Percentiles rank a stretch among this genome's conserved stretches.
Evolutionary conservation across 2,329 filamentous ascomycete genomes (phyloP).

Genomic region (Paraconiothyrium sp.): DNA sequence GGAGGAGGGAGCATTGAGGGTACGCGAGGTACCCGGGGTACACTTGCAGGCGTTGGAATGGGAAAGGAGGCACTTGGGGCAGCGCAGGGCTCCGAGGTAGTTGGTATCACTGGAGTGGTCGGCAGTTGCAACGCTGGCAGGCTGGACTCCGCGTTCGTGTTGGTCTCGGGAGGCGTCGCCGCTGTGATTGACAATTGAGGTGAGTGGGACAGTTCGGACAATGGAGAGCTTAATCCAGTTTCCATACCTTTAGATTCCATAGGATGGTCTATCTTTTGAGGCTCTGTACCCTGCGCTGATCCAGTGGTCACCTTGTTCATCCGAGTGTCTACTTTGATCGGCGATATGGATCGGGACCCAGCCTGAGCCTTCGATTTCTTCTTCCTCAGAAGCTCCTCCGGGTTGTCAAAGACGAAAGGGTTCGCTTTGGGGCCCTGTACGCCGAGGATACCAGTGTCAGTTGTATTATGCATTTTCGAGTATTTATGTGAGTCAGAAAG

Average conservation of each 20-base stretch:
- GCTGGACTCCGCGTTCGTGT: not conserved
- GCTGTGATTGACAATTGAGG: not conserved
- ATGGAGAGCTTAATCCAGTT: conserved; percentile 10
- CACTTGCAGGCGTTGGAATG: not conserved
- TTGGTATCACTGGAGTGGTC: not conserved
- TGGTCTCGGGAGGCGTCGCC: not conserved
- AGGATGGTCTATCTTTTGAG: not conserved
- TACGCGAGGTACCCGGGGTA: not conserved
- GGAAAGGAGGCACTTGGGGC: not conserved
- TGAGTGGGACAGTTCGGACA: conserved; percentile 17
- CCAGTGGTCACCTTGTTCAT: not conserved
- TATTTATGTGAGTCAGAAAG: not conserved
- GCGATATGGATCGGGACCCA: not conserved
- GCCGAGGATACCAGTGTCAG: conserved; percentile 17
- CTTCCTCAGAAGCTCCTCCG: conserved; percentile 32
- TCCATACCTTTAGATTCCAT: not conserved
- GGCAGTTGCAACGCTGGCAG: not conserved
- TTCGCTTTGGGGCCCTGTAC: conserved; percentile 33
- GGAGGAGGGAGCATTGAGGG: not conserved
- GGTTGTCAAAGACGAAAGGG: conserved; percentile 29
- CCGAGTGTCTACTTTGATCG: conserved; percentile 1
- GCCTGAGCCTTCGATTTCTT: conserved; percentile 1
- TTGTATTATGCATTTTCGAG: conserved; percentile 12
- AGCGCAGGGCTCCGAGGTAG: not conserved
- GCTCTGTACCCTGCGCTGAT: not conserved